Evolutionary conservation across 768 basidiomycete genomes (phyloP), one percentile per base, ranked within the genome.

Genomic region (Hypsizygus marmoreus): DNA sequence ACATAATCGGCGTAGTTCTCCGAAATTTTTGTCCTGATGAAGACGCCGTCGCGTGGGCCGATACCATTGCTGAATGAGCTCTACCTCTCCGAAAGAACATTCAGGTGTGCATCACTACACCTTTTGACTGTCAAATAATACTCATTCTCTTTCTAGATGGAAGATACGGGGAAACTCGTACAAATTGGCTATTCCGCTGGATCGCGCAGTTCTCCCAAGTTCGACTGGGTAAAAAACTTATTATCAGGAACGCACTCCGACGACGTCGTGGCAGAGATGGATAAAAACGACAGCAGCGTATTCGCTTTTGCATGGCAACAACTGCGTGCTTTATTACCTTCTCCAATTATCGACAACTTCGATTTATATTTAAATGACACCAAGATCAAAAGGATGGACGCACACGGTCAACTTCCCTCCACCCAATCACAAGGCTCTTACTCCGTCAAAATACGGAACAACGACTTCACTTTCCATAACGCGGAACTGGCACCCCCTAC

Each of bases 101-200:
- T 17, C 22, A 30, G 20, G 28, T 24, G 16, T 8, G 42, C 19
- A n/a, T 8, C 16, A 6, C 28, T 20, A 20, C 14, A 19, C 4
- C 12, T 13, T 13, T 20, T 19, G n/a, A n/a, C n/a, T n/a, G n/a
- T n/a, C n/a, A n/a, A n/a, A 22, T 22, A 6, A 5, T 20, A 6
- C 6, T 36, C 5, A 32, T 7, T 43, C 11, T 14, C 19, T 37
- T 8, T 31, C n/a, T 25, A 58, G 52, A 36, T 51, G 6, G 54
- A 57, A 24, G 58, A 57, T 40, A 28, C 51, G 13, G 51, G 58
- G 4, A 40, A 28, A 8, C 39, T 55, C 3, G 30, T 43, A 1
- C 44, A 47, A 23, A 40, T 51, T 3, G 53, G 58, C 5, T 60
- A 49, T 29, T 55, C 56, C 6, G 50, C 58, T 13, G 55, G 58